These are phyloP conservation scores for Colletotrichum camelliae DNA, from an alignment of 2,329 filamentous ascomycete species.

Conservation along the genomic window DNA sequence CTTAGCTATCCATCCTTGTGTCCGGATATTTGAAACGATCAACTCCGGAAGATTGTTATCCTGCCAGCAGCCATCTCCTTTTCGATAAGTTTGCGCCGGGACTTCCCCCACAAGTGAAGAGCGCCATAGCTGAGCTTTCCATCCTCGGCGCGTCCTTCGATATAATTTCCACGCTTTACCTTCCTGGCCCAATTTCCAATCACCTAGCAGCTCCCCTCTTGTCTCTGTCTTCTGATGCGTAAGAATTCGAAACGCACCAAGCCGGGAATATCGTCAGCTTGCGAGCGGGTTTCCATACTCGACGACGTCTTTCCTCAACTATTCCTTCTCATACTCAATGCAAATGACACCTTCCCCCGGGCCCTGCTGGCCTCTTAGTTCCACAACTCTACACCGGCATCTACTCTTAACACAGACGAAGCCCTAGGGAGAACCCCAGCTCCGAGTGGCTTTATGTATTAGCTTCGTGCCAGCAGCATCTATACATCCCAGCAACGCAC, in stretches of 20 bases:
- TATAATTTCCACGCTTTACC: neutral
- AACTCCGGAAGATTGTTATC: neutral
- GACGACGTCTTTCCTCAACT: neutral
- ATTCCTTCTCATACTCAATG: neutral
- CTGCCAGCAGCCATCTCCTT: neutral
- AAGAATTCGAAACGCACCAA: neutral
- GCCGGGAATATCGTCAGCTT: neutral
- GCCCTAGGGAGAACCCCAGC: neutral
- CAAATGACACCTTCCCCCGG: neutral
- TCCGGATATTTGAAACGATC: neutral
- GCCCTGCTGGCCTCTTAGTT: neutral
- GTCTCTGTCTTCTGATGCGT: neutral
- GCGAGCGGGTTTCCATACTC: rapidly evolving
- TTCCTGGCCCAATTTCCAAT: neutral
- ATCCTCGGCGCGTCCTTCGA: no score
- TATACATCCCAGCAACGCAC: neutral
- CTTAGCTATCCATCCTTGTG: neutral
- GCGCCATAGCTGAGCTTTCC: rapidly evolving
- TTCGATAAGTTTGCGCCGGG: neutral
- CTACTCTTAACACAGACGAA: neutral
- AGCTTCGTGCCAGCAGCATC: neutral
- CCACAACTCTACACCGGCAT: neutral
- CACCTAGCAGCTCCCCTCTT: neutral
- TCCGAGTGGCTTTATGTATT: neutral
- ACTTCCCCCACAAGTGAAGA: neutral